Conservation (phyloP, 805 yeast species). For the Barnettozyma sucrosica region DNA sequence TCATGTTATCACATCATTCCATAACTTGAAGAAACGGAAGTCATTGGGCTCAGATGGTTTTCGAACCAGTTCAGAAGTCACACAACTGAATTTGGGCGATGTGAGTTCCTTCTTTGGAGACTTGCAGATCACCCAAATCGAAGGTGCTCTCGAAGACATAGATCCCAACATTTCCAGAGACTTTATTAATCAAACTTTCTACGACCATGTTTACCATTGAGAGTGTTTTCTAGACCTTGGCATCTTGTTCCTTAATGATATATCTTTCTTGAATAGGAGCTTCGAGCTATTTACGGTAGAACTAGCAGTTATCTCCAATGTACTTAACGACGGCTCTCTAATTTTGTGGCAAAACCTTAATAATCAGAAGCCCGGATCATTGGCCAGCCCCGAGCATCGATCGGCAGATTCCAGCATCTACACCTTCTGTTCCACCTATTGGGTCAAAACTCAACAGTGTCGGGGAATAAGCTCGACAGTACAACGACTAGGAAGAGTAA, state of each 20-base stretch:
- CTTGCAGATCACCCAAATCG: constrained; percentile 1
- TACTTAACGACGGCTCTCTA: too few species aligned
- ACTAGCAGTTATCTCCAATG: too few species aligned
- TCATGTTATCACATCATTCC: not conserved
- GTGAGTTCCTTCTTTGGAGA: constrained; percentile 3
- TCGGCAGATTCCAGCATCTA: too few species aligned
- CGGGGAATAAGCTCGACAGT: too few species aligned
- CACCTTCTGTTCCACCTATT: too few species aligned
- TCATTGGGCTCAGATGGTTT: not conserved
- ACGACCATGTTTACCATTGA: not conserved
- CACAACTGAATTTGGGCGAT: constrained; percentile 3
- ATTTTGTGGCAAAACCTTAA: too few species aligned
- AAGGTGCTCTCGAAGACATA: not conserved
- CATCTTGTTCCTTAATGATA: too few species aligned
- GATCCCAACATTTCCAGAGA: not conserved
- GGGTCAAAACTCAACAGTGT: too few species aligned
- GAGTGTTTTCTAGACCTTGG: not conserved
- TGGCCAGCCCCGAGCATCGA: too few species aligned
- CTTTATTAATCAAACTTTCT: not conserved
- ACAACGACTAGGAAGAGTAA: too few species aligned
- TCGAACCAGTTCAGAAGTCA: not conserved
- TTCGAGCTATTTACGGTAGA: too few species aligned
- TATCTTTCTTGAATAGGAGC: not conserved
- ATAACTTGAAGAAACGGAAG: not conserved
- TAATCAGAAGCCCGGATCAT: too few species aligned